Evolutionary conservation across 306 rosid genomes (phyloP).

Genomic region (Aeschynomene evenia): DNA sequence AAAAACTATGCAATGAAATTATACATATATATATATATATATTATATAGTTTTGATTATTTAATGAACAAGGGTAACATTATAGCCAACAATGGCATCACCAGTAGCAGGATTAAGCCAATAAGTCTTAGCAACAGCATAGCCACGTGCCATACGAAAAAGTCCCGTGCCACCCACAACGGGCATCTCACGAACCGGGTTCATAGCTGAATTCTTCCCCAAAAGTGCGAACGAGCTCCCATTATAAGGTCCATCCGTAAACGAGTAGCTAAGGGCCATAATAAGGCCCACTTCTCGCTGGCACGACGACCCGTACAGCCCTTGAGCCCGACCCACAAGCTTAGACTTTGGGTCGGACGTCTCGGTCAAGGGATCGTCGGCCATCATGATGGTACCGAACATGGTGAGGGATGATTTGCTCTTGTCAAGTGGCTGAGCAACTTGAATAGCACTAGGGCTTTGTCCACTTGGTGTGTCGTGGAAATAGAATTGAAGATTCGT

Average conservation of each 20-base stretch:
- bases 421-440: constrained; percentile 52
- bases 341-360: constrained; percentile 66
- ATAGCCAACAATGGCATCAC: constrained; percentile 81
- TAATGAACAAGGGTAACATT: constrained; percentile 71
- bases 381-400: constrained; percentile 59
- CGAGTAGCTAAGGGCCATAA: constrained; percentile 62
- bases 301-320: constrained; percentile 67
- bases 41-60: neutral
- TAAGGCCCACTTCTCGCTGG: constrained; percentile 56
- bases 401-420: constrained; percentile 40
- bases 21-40: neutral
- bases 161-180: constrained; percentile 73
- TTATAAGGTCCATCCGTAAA: constrained; percentile 57
- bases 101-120: constrained; percentile 42
- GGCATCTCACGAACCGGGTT: constrained; percentile 67
- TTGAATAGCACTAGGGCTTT: constrained; percentile 58
- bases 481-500: constrained; percentile 78
- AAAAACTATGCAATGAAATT: too few species aligned
- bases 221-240: constrained; percentile 62
- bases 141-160: constrained; percentile 76
- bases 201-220: constrained; percentile 59
- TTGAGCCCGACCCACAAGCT: constrained; percentile 73
- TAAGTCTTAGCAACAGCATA: constrained; percentile 62
- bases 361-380: constrained; percentile 76
- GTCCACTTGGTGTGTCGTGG: constrained; percentile 77